Base-by-base conservation (phyloP, 1,139 yeast species). In the Sugiyamaella novakii region DNA sequence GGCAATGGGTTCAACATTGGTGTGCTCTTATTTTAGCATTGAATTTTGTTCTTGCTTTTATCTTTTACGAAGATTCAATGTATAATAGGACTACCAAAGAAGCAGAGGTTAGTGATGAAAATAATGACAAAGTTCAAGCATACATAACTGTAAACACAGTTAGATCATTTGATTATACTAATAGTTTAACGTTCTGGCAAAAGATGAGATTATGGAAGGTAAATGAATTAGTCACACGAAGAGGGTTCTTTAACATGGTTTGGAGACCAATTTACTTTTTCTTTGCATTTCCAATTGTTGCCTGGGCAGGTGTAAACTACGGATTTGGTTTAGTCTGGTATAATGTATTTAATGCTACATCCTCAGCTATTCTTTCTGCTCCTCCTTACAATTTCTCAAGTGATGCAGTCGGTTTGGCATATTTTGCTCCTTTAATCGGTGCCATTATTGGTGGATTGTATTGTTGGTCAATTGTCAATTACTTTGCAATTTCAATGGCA, bases 1-100 rank as follows among this genome's bases (percentile, higher is more conserved):
- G 85, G 67, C 74, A 87, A 57, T 86, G 94, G 92, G 89, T 85
- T 21, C 89, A 91, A 30, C 84, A 87, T 83, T 71, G 80, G 74
- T 87, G 86, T 33, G 88, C 83, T 31, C 82, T 86, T 50, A 76
- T 84, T 39, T 75, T 82, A 19, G 88, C 81, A 25, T 79, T 67
- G 6, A 70, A 83, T 30, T 68, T 86, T 41, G 52, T 80, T 1
- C 76, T 83, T 14, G 68, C 82, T 43, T 52, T 83, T 11, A 74
- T 83, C 54, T 71, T 76, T 31, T 80, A 84, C 60, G 92, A 84
- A 62, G 94, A 87, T 62, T 83, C 95, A 1, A 79, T 77, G 44
- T 86, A 83, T 59, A 85, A 84, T 57, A 74, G 94, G 14, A 46
- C 53, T 29, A 54, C 61, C 3, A 51, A 54, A 18, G 59, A 52